Base-by-base conservation (phyloP, 768 basidiomycete genomes). In the Daedalea quercina region DNA sequence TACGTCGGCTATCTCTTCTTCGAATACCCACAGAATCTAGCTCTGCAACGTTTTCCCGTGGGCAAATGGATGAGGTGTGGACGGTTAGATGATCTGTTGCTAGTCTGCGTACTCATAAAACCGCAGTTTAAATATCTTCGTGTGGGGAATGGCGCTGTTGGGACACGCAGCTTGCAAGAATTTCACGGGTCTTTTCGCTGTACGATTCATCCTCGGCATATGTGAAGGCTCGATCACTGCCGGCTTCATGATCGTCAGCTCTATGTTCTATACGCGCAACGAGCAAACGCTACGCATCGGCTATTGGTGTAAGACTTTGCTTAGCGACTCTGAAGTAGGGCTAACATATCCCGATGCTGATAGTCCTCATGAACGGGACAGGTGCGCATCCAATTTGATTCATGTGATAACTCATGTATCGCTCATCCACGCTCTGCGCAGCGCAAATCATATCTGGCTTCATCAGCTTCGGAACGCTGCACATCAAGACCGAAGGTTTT, bases 41-140 rank as follows among this genome's bases (percentile, higher is more conserved):
- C 79, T 0, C 70, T 89, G 4, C 86, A 88, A 57, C 75, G 78
- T 17, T 87, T 86, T 60, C 85, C 85, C 0, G 85, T 89, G 8
- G 86, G 82, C 9, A 85, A 78, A 75, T 89, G 86, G 86, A 85
- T 89, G 81, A 87, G 85, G 86, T 78, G 53, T 25, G 70, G 52
- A 12, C 25, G 22, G 6, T 26, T 15, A 19, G 9, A 8, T 35
- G 34, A 35, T 35, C 8, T 35, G 22, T 34, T 17, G 19, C 13
- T 2, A 19, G 4, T 33, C 34, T 31, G n/a, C n/a, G n/a, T n/a
- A n/a, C n/a, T n/a, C n/a, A n/a, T n/a, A n/a, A n/a, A n/a, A n/a
- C 28, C 11, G 28, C 45, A 87, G 84, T 55, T 47, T 81, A 23
- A 87, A 88, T 61, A 85, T 88, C 55, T 71, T 78, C 42, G 61